phyloP scores from a whole-genome alignment of 2,329 filamentous ascomycete species.

The Magnaporthales sp. region DNA sequence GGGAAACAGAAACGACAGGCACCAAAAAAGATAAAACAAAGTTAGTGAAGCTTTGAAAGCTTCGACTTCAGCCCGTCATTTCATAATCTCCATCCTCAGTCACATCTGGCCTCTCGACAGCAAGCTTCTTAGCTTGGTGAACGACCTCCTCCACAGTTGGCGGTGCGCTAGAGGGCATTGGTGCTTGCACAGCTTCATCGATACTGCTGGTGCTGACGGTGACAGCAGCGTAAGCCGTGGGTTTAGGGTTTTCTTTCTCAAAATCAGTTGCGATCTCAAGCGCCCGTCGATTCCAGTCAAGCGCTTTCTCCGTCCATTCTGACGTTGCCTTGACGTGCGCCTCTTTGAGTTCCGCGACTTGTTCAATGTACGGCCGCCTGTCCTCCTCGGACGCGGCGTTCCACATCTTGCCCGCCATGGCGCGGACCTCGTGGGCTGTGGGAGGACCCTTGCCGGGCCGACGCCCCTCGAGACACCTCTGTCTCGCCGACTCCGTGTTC shows the following conservation, averaged over 20 bases:
- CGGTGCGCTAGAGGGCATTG: neutral
- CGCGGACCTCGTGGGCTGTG: constrained; percentile 72
- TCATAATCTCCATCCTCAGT: neutral
- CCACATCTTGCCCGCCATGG: constrained; percentile 87
- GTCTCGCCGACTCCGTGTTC: constrained; percentile 55
- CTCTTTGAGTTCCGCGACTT: constrained; percentile 62
- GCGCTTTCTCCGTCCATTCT: constrained; percentile 50
- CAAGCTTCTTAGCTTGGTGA: neutral
- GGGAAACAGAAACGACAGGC: neutral
- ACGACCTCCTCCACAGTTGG: neutral
- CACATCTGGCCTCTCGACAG: neutral
- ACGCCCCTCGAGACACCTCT: constrained; percentile 56
- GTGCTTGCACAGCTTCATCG: neutral
- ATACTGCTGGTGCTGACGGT: neutral
- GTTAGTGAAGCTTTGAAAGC: neutral
- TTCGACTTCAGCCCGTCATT: neutral
- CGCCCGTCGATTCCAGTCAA: constrained; percentile 65
- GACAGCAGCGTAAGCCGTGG: constrained; percentile 6
- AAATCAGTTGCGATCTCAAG: constrained; percentile 42
- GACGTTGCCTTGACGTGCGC: constrained; percentile 49
- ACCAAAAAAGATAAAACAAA: neutral
- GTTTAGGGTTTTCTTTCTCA: constrained; percentile 40
- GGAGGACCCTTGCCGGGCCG: constrained; percentile 55
- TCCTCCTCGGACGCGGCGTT: constrained; percentile 62
- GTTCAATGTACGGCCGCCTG: constrained; percentile 69